A percentile compares a stretch with the other conserved stretches of the same genome.
These are phyloP conservation scores for Penicillium longicatenatum DNA, from an alignment of 495 filamentous ascomycete genomes.

Conservation along the genomic window DNA sequence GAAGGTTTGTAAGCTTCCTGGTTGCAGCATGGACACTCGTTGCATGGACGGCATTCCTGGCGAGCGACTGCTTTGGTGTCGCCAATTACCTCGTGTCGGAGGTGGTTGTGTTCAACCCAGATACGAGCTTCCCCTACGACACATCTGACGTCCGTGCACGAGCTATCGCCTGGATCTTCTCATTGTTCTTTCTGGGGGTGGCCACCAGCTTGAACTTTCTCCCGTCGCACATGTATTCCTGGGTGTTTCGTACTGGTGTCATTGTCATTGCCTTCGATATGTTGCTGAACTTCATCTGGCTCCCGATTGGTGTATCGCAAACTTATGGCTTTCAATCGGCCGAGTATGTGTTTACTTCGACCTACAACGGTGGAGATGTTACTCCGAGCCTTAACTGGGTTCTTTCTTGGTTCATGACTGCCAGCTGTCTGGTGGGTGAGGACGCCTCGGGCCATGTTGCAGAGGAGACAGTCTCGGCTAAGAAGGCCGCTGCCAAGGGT, in stretches of 20 bases:
- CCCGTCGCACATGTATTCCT: conserved; percentile 34
- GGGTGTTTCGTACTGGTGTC: conserved; percentile 39
- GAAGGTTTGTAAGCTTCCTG: conserved; percentile 35
- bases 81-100: conserved; percentile 39
- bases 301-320: conserved; percentile 34
- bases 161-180: conserved; percentile 37
- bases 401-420: conserved; percentile 36
- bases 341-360: conserved; percentile 37
- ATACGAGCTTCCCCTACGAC: conserved; percentile 33
- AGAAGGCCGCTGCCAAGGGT: conserved; percentile 39
- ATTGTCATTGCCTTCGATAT: conserved; percentile 37
- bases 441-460: conserved; percentile 42
- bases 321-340: conserved; percentile 40
- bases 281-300: conserved; percentile 41
- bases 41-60: conserved; percentile 39
- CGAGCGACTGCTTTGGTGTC: conserved; percentile 39
- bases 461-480: conserved; percentile 39
- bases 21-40: conserved; percentile 41
- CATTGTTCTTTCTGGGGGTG: conserved; percentile 32
- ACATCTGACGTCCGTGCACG: conserved; percentile 34
- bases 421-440: conserved; percentile 36
- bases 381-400: conserved; percentile 38
- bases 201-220: conserved; percentile 37
- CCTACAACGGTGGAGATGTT: conserved; percentile 35
- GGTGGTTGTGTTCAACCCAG: conserved; percentile 33